Conservation (phyloP, 2,329 filamentous ascomycete species). For the Neonectria ditissima region DNA sequence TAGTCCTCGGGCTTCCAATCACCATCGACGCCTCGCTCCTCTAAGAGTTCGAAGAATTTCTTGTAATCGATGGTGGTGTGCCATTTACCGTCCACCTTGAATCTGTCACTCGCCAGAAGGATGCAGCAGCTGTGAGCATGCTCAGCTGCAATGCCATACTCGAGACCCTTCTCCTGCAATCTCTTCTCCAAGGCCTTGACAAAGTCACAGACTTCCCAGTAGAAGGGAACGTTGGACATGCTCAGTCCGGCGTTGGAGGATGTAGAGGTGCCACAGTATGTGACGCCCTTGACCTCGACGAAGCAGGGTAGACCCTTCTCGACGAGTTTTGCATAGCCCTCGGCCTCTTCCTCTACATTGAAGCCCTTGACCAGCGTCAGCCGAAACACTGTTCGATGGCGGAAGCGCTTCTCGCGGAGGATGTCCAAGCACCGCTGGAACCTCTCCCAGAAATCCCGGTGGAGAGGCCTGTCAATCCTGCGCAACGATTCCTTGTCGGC, state of each 20-base stretch:
- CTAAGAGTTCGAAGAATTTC: conserved; percentile 85
- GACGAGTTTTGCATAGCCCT: conserved; percentile 90
- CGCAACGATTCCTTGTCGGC: conserved; percentile 89
- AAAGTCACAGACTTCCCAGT: conserved; percentile 88
- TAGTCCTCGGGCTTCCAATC: conserved; percentile 92
- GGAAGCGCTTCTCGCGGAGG: conserved; percentile 82
- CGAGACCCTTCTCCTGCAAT: conserved; percentile 76
- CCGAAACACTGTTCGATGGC: conserved; percentile 93
- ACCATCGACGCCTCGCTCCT: conserved; percentile 72
- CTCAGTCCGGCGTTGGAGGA: conserved; percentile 86
- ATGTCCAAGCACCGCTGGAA: conserved; percentile 94
- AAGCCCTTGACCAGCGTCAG: conserved; percentile 97
- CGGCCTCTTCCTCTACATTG: conserved; percentile 93
- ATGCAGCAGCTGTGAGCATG: conserved; percentile 96
- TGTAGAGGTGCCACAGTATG: conserved; percentile 92
- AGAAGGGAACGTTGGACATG: conserved; percentile 99
- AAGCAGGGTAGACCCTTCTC: conserved; percentile 90
- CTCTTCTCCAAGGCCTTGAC: conserved; percentile 79
- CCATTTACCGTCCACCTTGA: conserved; percentile 83
- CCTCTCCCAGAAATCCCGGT: conserved; percentile 97
- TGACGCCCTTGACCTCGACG: conserved; percentile 96
- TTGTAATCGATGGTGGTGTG: conserved; percentile 93
- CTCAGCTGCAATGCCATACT: conserved; percentile 93
- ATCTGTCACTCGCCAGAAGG: conserved; percentile 84
- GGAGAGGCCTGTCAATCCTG: conserved; percentile 90